Base-by-base conservation (phyloP, 2,329 filamentous ascomycete genomes). In the Fusarium floridanum region DNA sequence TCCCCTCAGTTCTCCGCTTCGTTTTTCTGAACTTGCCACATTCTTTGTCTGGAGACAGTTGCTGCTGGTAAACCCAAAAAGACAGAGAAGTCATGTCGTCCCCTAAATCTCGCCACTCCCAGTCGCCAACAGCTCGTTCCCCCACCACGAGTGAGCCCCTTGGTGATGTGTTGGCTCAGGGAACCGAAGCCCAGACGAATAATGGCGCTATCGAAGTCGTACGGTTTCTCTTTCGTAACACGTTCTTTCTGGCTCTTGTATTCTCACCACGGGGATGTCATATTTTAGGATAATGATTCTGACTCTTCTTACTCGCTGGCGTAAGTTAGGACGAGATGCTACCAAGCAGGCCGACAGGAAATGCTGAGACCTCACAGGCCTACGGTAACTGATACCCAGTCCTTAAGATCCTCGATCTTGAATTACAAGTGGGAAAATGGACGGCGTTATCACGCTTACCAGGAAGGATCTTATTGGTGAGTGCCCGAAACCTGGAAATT, bases 401-500 rank as follows among this genome's bases (percentile, higher is more conserved):
- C 75, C 0, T 66, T 77, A 1, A 63, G 73, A 3, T 76, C 66
- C 1, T 77, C 75, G 1, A 77, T 77, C 6, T 22, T 77, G 32
- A 69, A 63, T 4, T 77, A 72, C 72, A 79, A 82, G 36, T 86
- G 84, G 72, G 85, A 88, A 66, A 84, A 88, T 60, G 86, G 86
- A 4, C 82, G 87, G 1, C 81, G 86, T 5, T 89, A 89, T 61
- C 85, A 87, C 71, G 83, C 82, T 53, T 86, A 84, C 73, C 83
- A 84, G 37, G 83, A 86, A 32, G 87, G 87, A 10, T 76, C 82
- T 17, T 85, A 85, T 63, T 77, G 75, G 75, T 77, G n/a, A 43
- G 64, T 5, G 2, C 1, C 3, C 0, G 10, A 17, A 20, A 4
- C 11, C 2, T 14, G n/a, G 1, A 57, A 11, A 0, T 1, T 1